Percentiles rank a stretch among this genome's conserved stretches.
These are phyloP conservation scores for Aechmea fasciata DNA, from an alignment of 176 grass and related monocot species.

Conservation along the genomic window DNA sequence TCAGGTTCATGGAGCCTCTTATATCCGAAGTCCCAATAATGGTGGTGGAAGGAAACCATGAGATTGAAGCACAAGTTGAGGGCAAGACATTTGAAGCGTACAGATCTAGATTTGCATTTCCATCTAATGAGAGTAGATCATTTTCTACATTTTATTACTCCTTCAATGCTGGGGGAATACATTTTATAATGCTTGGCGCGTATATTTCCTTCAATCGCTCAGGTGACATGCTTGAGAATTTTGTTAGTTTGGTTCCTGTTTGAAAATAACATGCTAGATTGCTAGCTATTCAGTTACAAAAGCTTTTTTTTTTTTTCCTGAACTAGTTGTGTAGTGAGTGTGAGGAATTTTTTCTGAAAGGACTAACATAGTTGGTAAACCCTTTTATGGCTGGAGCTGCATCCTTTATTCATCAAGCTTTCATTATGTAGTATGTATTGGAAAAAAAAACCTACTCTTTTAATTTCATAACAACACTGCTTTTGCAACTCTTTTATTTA, in stretches of 20 bases:
- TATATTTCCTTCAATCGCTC: constrained; percentile 51
- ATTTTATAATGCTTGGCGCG: constrained; percentile 74
- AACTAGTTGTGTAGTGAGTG: too few relatives aligned
- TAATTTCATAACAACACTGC: too few relatives aligned
- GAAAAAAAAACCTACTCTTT: too few relatives aligned
- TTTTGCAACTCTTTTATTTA: not conserved
- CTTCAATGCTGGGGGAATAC: constrained; percentile 71
- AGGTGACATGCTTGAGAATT: constrained; percentile 19
- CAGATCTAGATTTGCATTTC: constrained; percentile 68
- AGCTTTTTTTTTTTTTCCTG: too few relatives aligned
- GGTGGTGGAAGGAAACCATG: constrained; percentile 87
- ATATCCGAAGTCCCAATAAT: constrained; percentile 62
- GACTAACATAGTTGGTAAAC: too few relatives aligned
- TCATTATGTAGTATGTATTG: too few relatives aligned
- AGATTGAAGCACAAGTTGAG: constrained; percentile 55
- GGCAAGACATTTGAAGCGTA: constrained; percentile 57
- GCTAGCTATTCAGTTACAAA: not conserved
- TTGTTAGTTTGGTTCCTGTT: not conserved
- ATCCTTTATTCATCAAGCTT: too few relatives aligned
- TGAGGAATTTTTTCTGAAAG: too few relatives aligned
- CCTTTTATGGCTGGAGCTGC: too few relatives aligned
- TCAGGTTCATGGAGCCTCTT: constrained; percentile 78
- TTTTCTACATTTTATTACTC: constrained; percentile 87
- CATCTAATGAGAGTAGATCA: constrained; percentile 47
- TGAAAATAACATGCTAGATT: not conserved